Conservation (phyloP, 768 basidiomycete species). For the Postia placenta region DNA sequence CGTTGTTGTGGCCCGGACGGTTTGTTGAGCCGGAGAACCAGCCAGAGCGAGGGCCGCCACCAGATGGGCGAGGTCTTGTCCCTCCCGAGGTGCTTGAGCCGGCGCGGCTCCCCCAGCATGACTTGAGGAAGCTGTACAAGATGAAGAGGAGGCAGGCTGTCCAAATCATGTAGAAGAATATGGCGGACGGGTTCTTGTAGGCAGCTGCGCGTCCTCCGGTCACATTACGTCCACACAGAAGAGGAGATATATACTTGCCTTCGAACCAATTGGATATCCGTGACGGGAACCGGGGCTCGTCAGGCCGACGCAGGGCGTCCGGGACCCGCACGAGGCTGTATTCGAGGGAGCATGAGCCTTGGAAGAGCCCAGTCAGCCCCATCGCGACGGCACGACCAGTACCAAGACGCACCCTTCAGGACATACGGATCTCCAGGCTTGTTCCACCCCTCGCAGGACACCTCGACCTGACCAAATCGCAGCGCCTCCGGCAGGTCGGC, state of each 20-base stretch:
- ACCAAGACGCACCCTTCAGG: slow-evolving; percentile 56
- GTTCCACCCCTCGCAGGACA: slow-evolving; percentile 90
- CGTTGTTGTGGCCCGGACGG: slow-evolving; percentile 25
- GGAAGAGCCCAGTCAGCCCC: not conserved
- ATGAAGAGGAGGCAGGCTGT: slow-evolving; percentile 44
- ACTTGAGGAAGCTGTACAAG: slow-evolving; percentile 51
- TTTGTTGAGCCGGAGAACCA: slow-evolving; percentile 44
- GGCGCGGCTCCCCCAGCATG: slow-evolving; percentile 37
- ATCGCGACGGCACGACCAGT: not conserved
- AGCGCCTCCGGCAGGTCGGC: slow-evolving; percentile 81
- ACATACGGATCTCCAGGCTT: slow-evolving; percentile 78
- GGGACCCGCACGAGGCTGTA: slow-evolving; percentile 77
- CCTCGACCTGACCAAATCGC: slow-evolving; percentile 78
- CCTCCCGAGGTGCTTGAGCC: slow-evolving; percentile 24
- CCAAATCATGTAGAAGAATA: slow-evolving; percentile 56
- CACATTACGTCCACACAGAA: not conserved
- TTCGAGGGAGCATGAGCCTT: slow-evolving; percentile 84
- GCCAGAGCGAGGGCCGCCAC: slow-evolving; percentile 35
- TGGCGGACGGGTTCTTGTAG: slow-evolving; percentile 43
- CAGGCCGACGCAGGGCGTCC: slow-evolving; percentile 17
- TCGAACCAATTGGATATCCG: slow-evolving; percentile 11
- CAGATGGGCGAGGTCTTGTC: slow-evolving; percentile 21
- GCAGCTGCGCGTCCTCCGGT: slow-evolving; percentile 1
- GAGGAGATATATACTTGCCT: slow-evolving; percentile 6
- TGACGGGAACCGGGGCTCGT: slow-evolving; percentile 12